Base-by-base conservation (phyloP, 768 basidiomycete genomes). In the Boletus vinaceobasis region DNA sequence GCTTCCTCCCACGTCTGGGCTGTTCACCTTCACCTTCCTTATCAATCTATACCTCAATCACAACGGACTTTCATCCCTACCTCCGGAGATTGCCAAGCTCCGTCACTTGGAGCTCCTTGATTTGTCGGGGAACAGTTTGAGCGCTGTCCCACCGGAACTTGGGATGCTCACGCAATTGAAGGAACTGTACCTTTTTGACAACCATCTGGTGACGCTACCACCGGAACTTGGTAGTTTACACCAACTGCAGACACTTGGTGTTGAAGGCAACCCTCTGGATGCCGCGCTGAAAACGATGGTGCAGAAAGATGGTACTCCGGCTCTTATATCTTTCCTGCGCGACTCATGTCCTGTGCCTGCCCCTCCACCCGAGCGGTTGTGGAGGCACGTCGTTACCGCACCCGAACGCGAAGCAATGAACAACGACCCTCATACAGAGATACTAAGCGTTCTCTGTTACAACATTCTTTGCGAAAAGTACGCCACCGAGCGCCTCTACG, bases 231-330 rank as follows among this genome's bases (percentile, higher is more conserved):
- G 97, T 29, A 92, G 83, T 52, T 72, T 99, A 35, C 91, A 96
- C 65, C 92, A 94, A 68, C 79, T 99, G 47, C 92, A 91, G 68
- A 93, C 92, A 11, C 75, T 99, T 27, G 97, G 97, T 19, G 81
- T 99, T 35, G 97, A 98, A 70, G 97, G 97, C n/a, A 99, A 99
- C 62, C 95, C 95, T 3, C 73, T 99, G 39, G 91, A 96, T 52
- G 74, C 83, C 2, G 72, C 80, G 27, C 74, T 95, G 38, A 90
- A 92, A 69, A 74, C 77, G 26, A 82, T 96, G 27, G 77, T 98
- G 48, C 94, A 97, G 73, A 95, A 94, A 71, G 93, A 98, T 33
- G 96, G 97, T n/a, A 97, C 96, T 0, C 75, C 81, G 1, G 88
- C 90, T 1, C 79, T 98, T 35, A 89, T 99, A 53, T 81, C 88